Conservation (phyloP, 2,329 filamentous ascomycete genomes). For the Incumbomyces lentus region DNA sequence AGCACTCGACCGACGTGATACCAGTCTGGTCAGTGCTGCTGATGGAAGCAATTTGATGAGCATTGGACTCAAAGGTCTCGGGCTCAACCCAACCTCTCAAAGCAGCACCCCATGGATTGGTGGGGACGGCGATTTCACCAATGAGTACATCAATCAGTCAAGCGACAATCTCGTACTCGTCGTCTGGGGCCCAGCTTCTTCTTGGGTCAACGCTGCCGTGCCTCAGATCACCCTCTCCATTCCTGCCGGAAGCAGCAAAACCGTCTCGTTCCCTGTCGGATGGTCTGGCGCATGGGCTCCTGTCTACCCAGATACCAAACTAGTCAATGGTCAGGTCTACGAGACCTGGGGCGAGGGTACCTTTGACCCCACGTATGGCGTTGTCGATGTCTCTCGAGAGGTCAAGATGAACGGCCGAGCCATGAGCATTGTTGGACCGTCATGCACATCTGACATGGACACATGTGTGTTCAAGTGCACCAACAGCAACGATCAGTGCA, state of each 20-base stretch:
- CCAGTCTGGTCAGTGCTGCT: conserved; percentile 10
- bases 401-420: conserved; percentile 21
- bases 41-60: conserved; percentile 12
- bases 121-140: conserved; percentile 16
- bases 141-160: conserved; percentile 17
- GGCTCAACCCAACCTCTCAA: conserved; percentile 14
- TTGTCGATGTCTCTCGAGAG: conserved; percentile 20
- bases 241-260: conserved; percentile 8
- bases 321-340: conserved; percentile 19
- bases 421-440: conserved; percentile 18
- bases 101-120: conserved; percentile 16
- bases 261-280: conserved; percentile 17
- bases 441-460: conserved; percentile 19
- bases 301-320: conserved; percentile 15
- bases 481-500: conserved; percentile 10
- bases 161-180: conserved; percentile 19
- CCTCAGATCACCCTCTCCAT: conserved; percentile 19
- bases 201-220: conserved; percentile 20
- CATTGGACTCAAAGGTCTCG: conserved; percentile 13
- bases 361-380: conserved; percentile 16
- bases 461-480: conserved; percentile 20
- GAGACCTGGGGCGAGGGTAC: conserved; percentile 22
- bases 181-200: conserved; percentile 19
- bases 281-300: conserved; percentile 17
- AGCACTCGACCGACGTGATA: conserved; percentile 14